Percentiles rank a stretch among this genome's conserved stretches.
Evolutionary conservation across 352 stramenopile species (phyloP).

Genomic region (Globisporangium ultimum): DNA sequence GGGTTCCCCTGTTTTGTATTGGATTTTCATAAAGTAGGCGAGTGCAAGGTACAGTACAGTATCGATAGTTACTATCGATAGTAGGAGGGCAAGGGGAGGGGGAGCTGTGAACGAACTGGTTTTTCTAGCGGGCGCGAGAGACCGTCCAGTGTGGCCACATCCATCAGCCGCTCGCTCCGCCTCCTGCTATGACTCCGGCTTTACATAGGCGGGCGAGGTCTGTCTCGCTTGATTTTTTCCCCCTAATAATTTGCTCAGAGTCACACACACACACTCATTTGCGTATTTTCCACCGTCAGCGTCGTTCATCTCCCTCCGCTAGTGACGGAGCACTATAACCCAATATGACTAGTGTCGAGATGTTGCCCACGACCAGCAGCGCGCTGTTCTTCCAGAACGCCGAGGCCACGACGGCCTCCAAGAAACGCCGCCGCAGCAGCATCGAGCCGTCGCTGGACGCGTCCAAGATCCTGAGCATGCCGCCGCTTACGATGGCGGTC

Average conservation of each 20-base stretch:
- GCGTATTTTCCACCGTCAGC: too few species aligned
- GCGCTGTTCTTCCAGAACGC: constrained; percentile 25
- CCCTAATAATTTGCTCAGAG: constrained; percentile 1
- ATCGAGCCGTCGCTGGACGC: constrained; percentile 50
- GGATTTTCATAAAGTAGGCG: not conserved
- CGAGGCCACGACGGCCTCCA: constrained; percentile 19
- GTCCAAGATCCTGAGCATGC: constrained; percentile 53
- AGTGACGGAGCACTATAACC: not conserved
- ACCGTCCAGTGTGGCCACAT: constrained; percentile 10
- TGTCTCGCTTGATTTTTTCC: constrained; percentile 13
- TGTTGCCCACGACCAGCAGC: constrained; percentile 19
- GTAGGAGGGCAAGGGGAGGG: not conserved
- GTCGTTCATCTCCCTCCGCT: not conserved
- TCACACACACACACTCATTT: not conserved
- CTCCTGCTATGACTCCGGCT: constrained; percentile 7
- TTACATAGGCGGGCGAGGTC: not conserved
- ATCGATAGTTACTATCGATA: not conserved
- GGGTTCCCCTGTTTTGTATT: not conserved
- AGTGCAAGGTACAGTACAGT: not conserved
- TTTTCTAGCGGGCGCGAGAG: constrained; percentile 4
- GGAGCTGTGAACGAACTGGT: constrained; percentile 1
- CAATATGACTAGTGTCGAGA: not conserved
- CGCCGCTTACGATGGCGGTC: constrained; percentile 30
- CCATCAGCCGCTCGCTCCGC: constrained; percentile 12
- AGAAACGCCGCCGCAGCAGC: constrained; percentile 69